A percentile compares a stretch with the other conserved stretches of the same genome.
These are phyloP conservation scores for Nephelium lappaceum DNA, from an alignment of 345 rosid species.

Conservation along the genomic window DNA sequence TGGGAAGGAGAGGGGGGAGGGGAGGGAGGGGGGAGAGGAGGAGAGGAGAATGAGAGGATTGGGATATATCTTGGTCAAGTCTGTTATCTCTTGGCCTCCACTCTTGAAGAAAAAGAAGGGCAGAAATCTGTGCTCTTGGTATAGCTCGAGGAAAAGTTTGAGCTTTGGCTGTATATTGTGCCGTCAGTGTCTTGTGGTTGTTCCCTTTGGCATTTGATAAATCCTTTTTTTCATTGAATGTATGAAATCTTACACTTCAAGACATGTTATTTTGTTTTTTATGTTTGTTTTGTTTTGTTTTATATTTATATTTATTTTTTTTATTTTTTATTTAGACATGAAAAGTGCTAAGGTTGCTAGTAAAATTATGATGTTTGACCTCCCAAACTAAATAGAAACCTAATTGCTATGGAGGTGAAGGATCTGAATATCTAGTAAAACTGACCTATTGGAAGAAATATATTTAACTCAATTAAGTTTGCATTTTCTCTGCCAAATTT, in stretches of 20 bases:
- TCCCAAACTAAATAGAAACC: background rate
- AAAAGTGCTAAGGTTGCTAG: background rate
- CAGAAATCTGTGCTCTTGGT: background rate
- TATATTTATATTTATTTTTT: too few relatives aligned
- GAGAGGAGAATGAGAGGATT: background rate
- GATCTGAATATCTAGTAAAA: background rate
- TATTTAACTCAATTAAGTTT: conserved; percentile 7
- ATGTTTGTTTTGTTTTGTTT: too few relatives aligned
- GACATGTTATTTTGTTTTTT: too few relatives aligned
- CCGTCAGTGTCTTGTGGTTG: background rate
- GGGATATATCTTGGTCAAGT: background rate
- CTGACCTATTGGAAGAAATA: background rate
- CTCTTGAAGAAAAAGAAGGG: background rate
- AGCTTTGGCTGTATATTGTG: background rate
- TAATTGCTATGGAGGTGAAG: background rate
- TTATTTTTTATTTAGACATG: background rate
- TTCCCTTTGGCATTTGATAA: background rate
- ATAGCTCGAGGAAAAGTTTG: background rate
- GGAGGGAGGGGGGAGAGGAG: too few relatives aligned
- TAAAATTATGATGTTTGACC: background rate
- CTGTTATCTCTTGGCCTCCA: background rate
- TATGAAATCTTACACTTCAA: background rate
- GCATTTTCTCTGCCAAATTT: background rate
- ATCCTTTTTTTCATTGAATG: background rate
- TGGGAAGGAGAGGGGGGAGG: too few relatives aligned